Evolutionary conservation across 306 rosid genomes (phyloP).

Genomic region (Pachyrhizus erosus): DNA sequence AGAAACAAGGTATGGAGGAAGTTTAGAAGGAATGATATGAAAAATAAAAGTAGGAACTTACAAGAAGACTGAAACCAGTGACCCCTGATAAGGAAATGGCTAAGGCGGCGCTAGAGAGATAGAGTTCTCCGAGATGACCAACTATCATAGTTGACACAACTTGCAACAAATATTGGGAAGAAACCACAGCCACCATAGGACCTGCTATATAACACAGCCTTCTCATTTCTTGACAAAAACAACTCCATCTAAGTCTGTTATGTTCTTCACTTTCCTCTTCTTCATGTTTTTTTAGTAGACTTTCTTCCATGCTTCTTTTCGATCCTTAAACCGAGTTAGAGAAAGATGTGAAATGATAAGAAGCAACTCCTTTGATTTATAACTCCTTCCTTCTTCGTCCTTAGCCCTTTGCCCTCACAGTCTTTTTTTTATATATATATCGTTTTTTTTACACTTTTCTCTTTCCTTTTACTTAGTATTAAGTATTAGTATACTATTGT

Average conservation of each 20-base stretch:
- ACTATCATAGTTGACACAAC: constrained; percentile 61
- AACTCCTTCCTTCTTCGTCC: no score
- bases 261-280: no score
- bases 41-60: constrained; percentile 11
- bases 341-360: not conserved
- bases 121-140: constrained; percentile 59
- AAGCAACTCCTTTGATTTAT: not conserved
- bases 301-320: not conserved
- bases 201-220: constrained; percentile 53
- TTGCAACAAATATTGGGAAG: constrained; percentile 59
- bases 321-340: not conserved
- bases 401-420: no score
- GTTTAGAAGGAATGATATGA: not conserved
- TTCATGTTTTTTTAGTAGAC: not conserved
- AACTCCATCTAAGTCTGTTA: constrained; percentile 43
- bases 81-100: constrained; percentile 56
- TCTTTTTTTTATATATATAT: no score
- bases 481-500: no score
- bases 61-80: constrained; percentile 67
- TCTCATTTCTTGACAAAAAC: constrained; percentile 51
- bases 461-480: no score
- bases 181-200: constrained; percentile 57
- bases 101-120: constrained; percentile 60
- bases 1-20: no score
- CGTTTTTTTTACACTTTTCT: no score